phyloP scores from a whole-genome alignment of 1,139 yeast species.

The Geotrichum carabidarum region DNA sequence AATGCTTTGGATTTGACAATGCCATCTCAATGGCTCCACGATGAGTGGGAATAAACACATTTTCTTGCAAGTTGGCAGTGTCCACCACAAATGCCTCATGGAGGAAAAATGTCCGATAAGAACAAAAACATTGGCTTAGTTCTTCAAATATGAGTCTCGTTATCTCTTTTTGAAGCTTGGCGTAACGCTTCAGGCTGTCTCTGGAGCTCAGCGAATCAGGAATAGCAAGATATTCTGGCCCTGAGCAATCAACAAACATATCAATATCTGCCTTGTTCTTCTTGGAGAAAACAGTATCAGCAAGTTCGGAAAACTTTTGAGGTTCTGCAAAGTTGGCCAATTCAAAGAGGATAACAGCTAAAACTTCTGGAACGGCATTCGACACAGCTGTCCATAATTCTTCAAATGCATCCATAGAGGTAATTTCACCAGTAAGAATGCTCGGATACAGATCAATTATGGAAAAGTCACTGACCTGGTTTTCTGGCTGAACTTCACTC shows the following conservation, averaged over 20 bases:
- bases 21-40: slow-evolving; percentile 40
- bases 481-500: neutral
- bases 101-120: slow-evolving; percentile 22
- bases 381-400: slow-evolving; percentile 6
- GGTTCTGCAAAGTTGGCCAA: slow-evolving; percentile 8
- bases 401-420: neutral
- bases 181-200: slow-evolving; percentile 4
- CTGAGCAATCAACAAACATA: neutral
- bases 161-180: slow-evolving; percentile 2
- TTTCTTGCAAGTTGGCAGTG: slow-evolving; percentile 27
- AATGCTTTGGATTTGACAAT: slow-evolving; percentile 37
- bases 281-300: neutral
- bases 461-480: neutral
- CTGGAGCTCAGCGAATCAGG: neutral
- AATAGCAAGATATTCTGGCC: slow-evolving; percentile 2
- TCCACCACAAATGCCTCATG: slow-evolving; percentile 31
- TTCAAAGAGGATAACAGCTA: slow-evolving; percentile 1
- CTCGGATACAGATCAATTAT: slow-evolving; percentile 9
- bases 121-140: neutral
- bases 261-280: neutral
- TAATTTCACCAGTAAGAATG: slow-evolving; percentile 7
- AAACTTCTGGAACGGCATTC: slow-evolving; percentile 3
- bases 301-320: slow-evolving; percentile 1
- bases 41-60: slow-evolving; percentile 40
- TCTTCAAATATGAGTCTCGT: slow-evolving; percentile 5